Conservation (phyloP, 495 filamentous ascomycete genomes). For the Aspergillus nidulans region DNA sequence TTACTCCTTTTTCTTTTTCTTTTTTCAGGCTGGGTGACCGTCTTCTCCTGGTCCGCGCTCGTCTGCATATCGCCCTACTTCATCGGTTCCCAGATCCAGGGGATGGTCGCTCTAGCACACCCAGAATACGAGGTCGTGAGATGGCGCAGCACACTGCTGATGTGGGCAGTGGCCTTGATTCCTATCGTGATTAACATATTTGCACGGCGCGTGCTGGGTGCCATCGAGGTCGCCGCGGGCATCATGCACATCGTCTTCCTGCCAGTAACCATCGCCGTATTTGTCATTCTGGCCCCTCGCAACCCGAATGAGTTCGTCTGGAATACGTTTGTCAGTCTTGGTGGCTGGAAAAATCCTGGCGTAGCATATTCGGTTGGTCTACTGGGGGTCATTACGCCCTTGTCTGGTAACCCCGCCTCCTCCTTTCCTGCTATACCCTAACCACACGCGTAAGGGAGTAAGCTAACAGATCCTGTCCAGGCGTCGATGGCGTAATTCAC, state of each 20-base stretch:
- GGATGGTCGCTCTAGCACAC: conserved; percentile 42
- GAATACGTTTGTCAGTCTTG: conserved; percentile 34
- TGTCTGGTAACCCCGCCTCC: conserved; percentile 17
- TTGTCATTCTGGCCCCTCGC: conserved; percentile 40
- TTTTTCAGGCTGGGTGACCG: conserved; percentile 30
- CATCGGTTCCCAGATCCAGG: conserved; percentile 43
- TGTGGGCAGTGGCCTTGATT: conserved; percentile 39
- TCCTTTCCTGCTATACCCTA: no score
- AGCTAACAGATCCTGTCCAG: conserved; percentile 12
- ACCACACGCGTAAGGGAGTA: not conserved
- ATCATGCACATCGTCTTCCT: conserved; percentile 49
- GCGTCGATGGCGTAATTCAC: conserved; percentile 33
- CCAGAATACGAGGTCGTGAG: conserved; percentile 36
- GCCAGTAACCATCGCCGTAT: conserved; percentile 38
- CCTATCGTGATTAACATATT: conserved; percentile 42
- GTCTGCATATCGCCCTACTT: conserved; percentile 47
- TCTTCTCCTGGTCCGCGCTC: conserved; percentile 37
- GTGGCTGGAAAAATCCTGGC: conserved; percentile 39
- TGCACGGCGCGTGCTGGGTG: conserved; percentile 37
- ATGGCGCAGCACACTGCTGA: conserved; percentile 46
- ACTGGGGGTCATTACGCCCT: conserved; percentile 27
- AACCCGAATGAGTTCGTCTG: conserved; percentile 44
- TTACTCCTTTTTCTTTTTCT: not conserved
- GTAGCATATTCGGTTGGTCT: conserved; percentile 39
- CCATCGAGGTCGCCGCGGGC: conserved; percentile 43